These are phyloP conservation scores for Psilocybe subaeruginosa DNA, from an alignment of 768 basidiomycete species.

Conservation along the genomic window DNA sequence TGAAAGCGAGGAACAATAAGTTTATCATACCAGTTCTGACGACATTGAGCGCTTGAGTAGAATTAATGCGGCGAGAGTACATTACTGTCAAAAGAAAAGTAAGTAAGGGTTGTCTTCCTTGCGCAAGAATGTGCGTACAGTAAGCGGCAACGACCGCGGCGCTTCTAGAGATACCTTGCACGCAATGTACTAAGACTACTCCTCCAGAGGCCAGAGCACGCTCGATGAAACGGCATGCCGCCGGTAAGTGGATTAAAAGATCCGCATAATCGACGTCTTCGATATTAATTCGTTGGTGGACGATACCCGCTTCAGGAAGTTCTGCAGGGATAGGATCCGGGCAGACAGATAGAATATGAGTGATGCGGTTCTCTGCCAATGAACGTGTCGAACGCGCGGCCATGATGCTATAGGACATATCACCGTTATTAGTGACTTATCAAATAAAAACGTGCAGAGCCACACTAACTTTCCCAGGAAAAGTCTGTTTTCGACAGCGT, in stretches of 20 bases:
- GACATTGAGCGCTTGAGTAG: constrained; percentile 59
- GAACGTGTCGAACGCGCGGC: constrained; percentile 74
- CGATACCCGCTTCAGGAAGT: constrained; percentile 66
- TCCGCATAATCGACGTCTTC: constrained; percentile 74
- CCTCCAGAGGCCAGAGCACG: constrained; percentile 60
- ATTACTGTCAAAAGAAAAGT: constrained; percentile 52
- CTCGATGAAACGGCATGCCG: constrained; percentile 68
- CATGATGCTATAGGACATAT: constrained; percentile 49
- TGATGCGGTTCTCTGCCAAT: constrained; percentile 73
- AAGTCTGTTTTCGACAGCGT: constrained; percentile 62
- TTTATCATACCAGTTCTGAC: constrained; percentile 56
- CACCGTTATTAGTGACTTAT: constrained; percentile 21
- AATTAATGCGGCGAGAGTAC: constrained; percentile 58
- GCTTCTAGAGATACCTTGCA: constrained; percentile 67
- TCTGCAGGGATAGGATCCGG: constrained; percentile 73
- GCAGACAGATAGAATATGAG: constrained; percentile 82
- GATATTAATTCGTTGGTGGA: constrained; percentile 71
- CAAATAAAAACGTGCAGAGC: constrained; percentile 18
- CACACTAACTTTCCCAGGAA: constrained; percentile 77
- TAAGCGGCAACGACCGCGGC: constrained; percentile 79
- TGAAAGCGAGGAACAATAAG: constrained; percentile 12
- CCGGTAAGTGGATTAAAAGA: constrained; percentile 67
- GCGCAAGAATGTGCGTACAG: constrained; percentile 44
- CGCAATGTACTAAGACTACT: constrained; percentile 67
- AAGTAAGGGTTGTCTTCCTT: constrained; percentile 3